Conservation (phyloP, 768 basidiomycete genomes). For the Kwoniella shandongensis region DNA sequence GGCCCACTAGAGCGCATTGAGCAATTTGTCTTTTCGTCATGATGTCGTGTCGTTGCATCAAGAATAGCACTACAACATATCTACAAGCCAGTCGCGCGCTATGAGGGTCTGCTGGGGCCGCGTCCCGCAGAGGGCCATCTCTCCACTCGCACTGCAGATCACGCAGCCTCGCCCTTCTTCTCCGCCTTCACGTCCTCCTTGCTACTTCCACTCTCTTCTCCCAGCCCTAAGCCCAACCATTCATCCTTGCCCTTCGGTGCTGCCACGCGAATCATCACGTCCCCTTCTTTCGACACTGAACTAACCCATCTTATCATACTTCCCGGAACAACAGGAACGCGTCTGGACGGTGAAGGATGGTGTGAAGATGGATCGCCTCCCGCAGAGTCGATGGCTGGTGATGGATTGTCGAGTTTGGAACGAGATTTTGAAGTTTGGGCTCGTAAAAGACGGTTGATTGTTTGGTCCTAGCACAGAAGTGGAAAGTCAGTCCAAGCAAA, state of each 20-base stretch:
- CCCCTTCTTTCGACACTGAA: constrained; percentile 27
- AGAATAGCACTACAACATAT: too few species aligned
- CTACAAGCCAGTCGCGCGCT: too few species aligned
- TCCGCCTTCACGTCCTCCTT: not conserved
- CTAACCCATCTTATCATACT: constrained; percentile 33
- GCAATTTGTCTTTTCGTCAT: too few species aligned
- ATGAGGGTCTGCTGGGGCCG: too few species aligned
- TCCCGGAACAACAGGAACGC: not conserved
- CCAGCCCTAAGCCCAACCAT: constrained; percentile 18
- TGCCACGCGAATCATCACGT: constrained; percentile 26
- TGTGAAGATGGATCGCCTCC: constrained; percentile 1
- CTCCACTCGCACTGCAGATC: constrained; percentile 30
- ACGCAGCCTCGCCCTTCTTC: not conserved
- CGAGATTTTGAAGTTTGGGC: constrained; percentile 49
- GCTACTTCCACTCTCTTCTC: too few species aligned
- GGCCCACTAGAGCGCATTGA: too few species aligned
- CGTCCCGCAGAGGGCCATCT: too few species aligned
- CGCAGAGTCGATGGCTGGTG: constrained; percentile 25
- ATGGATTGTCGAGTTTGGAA: constrained; percentile 37
- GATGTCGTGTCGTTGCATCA: too few species aligned
- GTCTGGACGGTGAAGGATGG: constrained; percentile 8
- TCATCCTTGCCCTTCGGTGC: constrained; percentile 30
- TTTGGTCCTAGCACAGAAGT: constrained; percentile 43
- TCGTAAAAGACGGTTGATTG: constrained; percentile 51
- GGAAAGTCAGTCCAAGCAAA: not conserved